Evolutionary conservation across 768 basidiomycete genomes (phyloP).

Genomic region (Pholiota microspora): DNA sequence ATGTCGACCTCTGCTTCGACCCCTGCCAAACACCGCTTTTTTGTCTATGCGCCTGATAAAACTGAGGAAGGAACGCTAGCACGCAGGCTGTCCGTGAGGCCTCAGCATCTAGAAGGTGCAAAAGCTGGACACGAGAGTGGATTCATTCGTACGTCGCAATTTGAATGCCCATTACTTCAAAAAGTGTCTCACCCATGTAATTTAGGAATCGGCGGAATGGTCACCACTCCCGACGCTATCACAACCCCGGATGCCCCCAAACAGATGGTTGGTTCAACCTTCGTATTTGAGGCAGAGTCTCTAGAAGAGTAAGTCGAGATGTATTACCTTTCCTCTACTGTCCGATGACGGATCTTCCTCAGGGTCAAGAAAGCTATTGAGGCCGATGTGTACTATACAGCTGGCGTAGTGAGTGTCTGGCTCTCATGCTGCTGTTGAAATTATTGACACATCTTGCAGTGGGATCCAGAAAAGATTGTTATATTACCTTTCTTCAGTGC

Average conservation of each 20-base stretch:
- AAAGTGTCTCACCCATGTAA: too few species aligned
- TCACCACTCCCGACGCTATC: slow-evolving; percentile 21
- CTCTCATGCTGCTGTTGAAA: background rate
- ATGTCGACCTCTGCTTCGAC: slow-evolving; percentile 22
- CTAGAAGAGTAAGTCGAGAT: slow-evolving; percentile 7
- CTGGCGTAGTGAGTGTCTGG: slow-evolving; percentile 30
- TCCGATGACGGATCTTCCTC: slow-evolving; percentile 15
- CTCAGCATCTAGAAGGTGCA: slow-evolving; percentile 47
- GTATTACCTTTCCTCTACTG: slow-evolving; percentile 38
- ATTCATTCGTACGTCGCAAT: slow-evolving; percentile 48
- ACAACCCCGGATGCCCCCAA: slow-evolving; percentile 9
- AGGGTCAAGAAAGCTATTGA: slow-evolving; percentile 34
- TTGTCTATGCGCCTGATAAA: slow-evolving; percentile 69
- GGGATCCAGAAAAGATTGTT: slow-evolving; percentile 54
- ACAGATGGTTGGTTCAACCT: slow-evolving; percentile 40
- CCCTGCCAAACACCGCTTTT: slow-evolving; percentile 24
- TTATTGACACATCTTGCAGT: slow-evolving; percentile 33
- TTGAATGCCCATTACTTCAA: too few species aligned
- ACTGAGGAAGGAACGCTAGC: slow-evolving; percentile 55
- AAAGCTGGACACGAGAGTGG: slow-evolving; percentile 40
- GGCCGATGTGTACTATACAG: slow-evolving; percentile 37
- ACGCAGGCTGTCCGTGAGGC: slow-evolving; percentile 55
- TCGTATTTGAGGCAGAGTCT: slow-evolving; percentile 48
- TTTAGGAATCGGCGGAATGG: slow-evolving; percentile 55
- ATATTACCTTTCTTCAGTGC: slow-evolving; percentile 38